phyloP scores from a whole-genome alignment of 345 rosid genomes.

The Gossypium ekmanianum region DNA sequence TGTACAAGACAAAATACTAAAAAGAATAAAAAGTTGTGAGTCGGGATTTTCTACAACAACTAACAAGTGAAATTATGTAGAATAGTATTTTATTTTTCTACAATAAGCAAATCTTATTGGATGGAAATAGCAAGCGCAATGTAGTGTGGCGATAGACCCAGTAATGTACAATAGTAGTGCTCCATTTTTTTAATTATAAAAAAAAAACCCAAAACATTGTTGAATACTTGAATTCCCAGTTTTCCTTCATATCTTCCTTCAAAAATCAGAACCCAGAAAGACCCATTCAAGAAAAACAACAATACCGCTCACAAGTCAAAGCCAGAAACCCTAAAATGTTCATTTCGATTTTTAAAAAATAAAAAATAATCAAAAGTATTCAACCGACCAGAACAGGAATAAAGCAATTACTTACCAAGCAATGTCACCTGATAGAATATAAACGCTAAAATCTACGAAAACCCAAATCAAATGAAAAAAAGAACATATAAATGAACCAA shows the following conservation, averaged over 20 bases:
- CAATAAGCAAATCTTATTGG: not conserved
- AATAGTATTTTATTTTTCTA: not conserved
- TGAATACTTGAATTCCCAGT: not conserved
- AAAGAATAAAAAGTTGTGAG: not conserved
- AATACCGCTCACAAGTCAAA: conserved; percentile 11
- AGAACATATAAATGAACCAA: not conserved
- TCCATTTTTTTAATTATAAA: not conserved
- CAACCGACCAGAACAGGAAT: conserved; percentile 13
- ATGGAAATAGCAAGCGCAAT: not conserved
- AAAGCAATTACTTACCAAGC: not conserved
- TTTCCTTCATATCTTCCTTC: not conserved
- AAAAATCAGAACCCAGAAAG: not conserved
- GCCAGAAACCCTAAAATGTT: conserved; percentile 18
- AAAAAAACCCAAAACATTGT: not conserved
- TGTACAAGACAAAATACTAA: not conserved
- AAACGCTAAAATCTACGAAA: conserved; percentile 9
- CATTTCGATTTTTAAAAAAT: conserved; percentile 2
- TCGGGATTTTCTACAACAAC: not conserved
- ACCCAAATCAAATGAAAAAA: not conserved
- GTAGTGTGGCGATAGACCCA: not conserved
- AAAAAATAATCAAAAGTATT: not conserved
- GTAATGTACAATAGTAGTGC: not conserved
- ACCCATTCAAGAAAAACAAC: conserved; percentile 21
- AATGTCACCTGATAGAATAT: conserved; percentile 5
- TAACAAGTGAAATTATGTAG: not conserved